Evolutionary conservation across 805 yeast species (phyloP).

Genomic region (Huiozyma naganishii): DNA sequence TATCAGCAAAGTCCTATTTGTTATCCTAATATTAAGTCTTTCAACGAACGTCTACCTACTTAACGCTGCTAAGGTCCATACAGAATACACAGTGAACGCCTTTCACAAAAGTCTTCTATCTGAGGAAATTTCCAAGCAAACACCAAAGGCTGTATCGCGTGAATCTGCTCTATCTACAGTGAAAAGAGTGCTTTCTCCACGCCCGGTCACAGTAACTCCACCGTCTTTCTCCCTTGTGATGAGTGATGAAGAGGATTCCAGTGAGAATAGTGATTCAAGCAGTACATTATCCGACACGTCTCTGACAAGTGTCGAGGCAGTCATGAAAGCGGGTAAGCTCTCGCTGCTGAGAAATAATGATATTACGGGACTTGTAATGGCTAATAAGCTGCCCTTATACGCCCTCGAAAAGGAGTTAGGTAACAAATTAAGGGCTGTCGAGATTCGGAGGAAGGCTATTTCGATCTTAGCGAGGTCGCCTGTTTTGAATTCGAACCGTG

Average conservation of each 20-base stretch:
- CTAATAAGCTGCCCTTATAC: conserved; percentile 80
- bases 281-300: conserved; percentile 30
- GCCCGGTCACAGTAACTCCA: not conserved
- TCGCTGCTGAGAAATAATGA: conserved; percentile 60
- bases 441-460: conserved; percentile 85
- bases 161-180: not conserved
- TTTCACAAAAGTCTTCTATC: not conserved
- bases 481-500: conserved; percentile 52
- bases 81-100: conserved; percentile 28
- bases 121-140: not conserved
- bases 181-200: not conserved
- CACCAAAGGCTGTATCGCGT: not conserved
- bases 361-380: conserved; percentile 55
- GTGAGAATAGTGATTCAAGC: conserved; percentile 26
- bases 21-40: conserved; percentile 63
- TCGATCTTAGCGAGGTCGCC: conserved; percentile 76
- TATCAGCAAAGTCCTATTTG: conserved; percentile 64
- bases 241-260: conserved; percentile 6
- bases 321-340: conserved; percentile 54
- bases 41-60: conserved; percentile 76
- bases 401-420: conserved; percentile 88
- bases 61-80: conserved; percentile 70
- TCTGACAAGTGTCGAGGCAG: conserved; percentile 50
- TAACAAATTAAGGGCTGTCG: conserved; percentile 87
- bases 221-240: conserved; percentile 3